A percentile compares a stretch with the other conserved stretches of the same genome.
phyloP scores from a whole-genome alignment of 192 early-diverging fungal species.

The Dissophora ornata region DNA sequence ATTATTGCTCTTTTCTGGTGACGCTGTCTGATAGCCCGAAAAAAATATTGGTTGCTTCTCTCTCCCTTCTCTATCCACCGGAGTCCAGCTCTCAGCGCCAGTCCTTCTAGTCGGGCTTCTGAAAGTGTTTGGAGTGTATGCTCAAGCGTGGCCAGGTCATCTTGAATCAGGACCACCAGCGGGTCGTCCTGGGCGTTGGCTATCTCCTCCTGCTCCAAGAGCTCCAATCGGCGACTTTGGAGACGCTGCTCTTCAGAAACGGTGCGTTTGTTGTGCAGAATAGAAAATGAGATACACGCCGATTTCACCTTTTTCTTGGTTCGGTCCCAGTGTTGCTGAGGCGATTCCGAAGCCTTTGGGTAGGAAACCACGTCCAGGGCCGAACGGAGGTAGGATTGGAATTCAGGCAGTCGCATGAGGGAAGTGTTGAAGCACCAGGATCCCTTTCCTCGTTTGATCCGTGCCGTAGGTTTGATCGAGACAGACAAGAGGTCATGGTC shows the following conservation, averaged over 20 bases:
- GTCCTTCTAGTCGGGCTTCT: not conserved
- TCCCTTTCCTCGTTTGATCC: not conserved
- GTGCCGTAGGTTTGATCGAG: not conserved
- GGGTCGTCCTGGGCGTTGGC: not conserved
- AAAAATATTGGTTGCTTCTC: slow-evolving; percentile 32
- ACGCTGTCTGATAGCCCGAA: slow-evolving; percentile 16
- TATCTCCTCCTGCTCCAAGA: not conserved
- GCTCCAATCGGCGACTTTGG: not conserved
- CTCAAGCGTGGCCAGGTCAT: not conserved
- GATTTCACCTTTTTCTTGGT: slow-evolving; percentile 5
- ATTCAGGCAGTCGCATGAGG: not conserved
- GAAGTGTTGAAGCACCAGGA: slow-evolving; percentile 16
- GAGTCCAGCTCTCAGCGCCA: slow-evolving; percentile 3
- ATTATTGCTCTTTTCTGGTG: not conserved
- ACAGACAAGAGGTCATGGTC: slow-evolving; percentile 19
- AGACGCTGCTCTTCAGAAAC: not conserved
- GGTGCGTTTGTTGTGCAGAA: too few species aligned
- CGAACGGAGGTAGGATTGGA: not conserved
- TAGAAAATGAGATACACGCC: too few species aligned
- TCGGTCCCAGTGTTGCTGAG: slow-evolving; percentile 2
- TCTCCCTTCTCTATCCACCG: slow-evolving; percentile 36
- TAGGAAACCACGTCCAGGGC: not conserved
- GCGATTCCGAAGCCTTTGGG: not conserved
- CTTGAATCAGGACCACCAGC: not conserved
- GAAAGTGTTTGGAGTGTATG: not conserved